phyloP scores from a whole-genome alignment of 2,329 filamentous ascomycete genomes.

The Calonectria multiphialidica region DNA sequence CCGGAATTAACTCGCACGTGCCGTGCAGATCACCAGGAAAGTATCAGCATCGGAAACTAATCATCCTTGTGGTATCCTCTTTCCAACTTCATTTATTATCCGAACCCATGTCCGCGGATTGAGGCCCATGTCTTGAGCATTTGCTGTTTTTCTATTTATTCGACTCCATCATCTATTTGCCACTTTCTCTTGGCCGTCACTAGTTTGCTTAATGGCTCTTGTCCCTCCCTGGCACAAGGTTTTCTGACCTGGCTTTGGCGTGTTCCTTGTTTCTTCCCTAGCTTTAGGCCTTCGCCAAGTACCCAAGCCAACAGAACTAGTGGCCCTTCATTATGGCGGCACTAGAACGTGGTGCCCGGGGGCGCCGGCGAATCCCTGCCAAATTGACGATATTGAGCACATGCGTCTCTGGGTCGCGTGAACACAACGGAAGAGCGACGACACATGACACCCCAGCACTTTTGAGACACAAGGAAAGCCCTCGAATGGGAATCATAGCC shows the following conservation, averaged over 20 bases:
- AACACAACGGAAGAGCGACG: not conserved
- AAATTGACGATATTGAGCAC: not conserved
- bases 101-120: not conserved
- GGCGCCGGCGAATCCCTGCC: not conserved
- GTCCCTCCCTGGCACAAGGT: not conserved
- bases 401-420: not conserved
- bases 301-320: not conserved
- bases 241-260: not conserved
- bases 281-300: not conserved
- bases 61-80: not conserved
- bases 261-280: not conserved
- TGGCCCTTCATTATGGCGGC: not conserved
- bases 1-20: not conserved
- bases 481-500: slow-evolving; percentile 39
- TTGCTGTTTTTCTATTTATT: not conserved
- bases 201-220: not conserved
- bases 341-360: not conserved
- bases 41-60: too few species aligned
- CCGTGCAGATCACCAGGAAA: not conserved
- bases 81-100: not conserved
- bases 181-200: not conserved
- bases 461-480: not conserved
- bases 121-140: not conserved
- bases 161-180: not conserved
- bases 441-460: not conserved